phyloP scores from a whole-genome alignment of 2,329 filamentous ascomycete species.

The Aspergillus thermomutatus region DNA sequence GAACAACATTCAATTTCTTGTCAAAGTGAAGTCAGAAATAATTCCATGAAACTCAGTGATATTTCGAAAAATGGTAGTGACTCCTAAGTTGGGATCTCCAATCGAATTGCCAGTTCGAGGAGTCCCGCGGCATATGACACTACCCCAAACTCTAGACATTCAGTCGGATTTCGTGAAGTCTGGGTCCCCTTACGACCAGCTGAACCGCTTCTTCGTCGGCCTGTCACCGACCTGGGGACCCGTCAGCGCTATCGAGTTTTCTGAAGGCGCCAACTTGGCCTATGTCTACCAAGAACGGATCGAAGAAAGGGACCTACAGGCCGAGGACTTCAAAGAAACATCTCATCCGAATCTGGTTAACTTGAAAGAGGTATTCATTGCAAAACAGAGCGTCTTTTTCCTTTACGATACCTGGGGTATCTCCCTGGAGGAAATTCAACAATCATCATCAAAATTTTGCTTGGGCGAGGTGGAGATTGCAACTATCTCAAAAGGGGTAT shows the following conservation, averaged over 20 bases:
- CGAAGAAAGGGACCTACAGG: not conserved
- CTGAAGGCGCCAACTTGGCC: constrained; percentile 2
- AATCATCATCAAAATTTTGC: not conserved
- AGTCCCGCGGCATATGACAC: not conserved
- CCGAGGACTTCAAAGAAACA: not conserved
- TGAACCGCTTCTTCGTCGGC: constrained; percentile 8
- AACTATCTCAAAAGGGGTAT: constrained; percentile 2
- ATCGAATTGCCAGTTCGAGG: not conserved
- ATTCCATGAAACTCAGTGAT: not conserved
- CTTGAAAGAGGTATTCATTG: constrained; percentile 9
- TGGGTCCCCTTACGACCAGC: constrained; percentile 5
- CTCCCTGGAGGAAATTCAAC: constrained; percentile 1
- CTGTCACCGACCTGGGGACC: constrained; percentile 5
- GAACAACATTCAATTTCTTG: not conserved
- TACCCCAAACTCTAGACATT: not conserved
- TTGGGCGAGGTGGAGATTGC: constrained; percentile 5
- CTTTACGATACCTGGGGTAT: constrained; percentile 6
- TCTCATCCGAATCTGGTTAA: constrained; percentile 5
- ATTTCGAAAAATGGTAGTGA: not conserved
- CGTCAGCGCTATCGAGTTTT: constrained; percentile 11
- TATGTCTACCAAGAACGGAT: constrained; percentile 2
- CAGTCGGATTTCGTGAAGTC: constrained; percentile 6
- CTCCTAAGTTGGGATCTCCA: not conserved
- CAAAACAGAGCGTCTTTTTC: constrained; percentile 1
- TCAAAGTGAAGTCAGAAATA: not conserved